phyloP scores from a whole-genome alignment of 2,329 filamentous ascomycete species.

The Paecilomyces variotii region DNA sequence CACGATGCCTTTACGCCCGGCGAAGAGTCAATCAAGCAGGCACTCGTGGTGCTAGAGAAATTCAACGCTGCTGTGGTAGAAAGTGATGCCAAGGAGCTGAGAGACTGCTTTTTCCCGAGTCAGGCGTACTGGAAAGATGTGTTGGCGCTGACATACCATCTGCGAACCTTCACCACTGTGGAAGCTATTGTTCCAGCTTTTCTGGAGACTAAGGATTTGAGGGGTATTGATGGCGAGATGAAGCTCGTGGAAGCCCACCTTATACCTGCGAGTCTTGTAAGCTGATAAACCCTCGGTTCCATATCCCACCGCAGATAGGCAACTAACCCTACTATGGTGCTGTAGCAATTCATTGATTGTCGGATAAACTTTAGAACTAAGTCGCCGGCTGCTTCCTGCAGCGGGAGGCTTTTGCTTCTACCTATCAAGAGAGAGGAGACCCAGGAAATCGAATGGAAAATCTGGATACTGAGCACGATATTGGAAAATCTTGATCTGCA shows the following conservation, averaged over 20 bases:
- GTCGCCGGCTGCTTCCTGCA: constrained; percentile 20
- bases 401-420: constrained; percentile 26
- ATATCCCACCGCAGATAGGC: background rate
- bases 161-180: constrained; percentile 25
- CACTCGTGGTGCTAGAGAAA: background rate
- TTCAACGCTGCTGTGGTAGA: background rate
- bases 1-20: background rate
- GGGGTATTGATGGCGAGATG: background rate
- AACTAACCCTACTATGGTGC: constrained; percentile 7
- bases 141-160: constrained; percentile 29
- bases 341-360: constrained; percentile 24
- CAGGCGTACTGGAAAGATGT: constrained; percentile 33
- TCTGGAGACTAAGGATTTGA: background rate
- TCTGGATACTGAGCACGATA: background rate
- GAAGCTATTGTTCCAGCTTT: constrained; percentile 8
- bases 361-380: constrained; percentile 24
- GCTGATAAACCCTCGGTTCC: background rate
- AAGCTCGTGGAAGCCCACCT: background rate
- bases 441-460: background rate
- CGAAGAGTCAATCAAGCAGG: background rate
- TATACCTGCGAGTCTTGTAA: background rate
- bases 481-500: background rate
- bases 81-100: constrained; percentile 14
- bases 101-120: constrained; percentile 19
- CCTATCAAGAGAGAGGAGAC: constrained; percentile 6